phyloP scores from a whole-genome alignment of 371 early-diverging fungal genomes.

The Apophysomyces trapeziformis region DNA sequence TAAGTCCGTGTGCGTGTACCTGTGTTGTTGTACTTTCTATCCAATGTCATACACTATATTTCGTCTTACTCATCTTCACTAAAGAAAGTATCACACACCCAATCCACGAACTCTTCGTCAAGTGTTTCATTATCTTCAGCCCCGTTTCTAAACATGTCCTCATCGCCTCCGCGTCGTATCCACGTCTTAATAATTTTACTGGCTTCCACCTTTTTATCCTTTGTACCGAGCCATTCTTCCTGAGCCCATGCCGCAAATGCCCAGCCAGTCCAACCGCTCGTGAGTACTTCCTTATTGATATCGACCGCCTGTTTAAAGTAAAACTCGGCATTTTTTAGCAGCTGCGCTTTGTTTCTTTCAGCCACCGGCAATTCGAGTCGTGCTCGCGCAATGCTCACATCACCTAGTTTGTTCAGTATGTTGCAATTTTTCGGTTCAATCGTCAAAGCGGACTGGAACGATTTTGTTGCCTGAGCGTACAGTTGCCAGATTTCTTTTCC shows the following conservation, averaged over 20 bases:
- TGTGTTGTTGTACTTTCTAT: no score
- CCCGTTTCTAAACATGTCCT: conserved; percentile 33
- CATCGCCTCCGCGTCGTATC: conserved; percentile 45
- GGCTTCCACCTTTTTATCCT: conserved; percentile 36
- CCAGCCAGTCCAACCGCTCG: conserved; percentile 49
- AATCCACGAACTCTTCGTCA: conserved; percentile 44
- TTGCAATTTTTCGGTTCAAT: conserved; percentile 57
- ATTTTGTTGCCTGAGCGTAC: conserved; percentile 55
- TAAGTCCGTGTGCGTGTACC: no score
- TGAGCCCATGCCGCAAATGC: conserved; percentile 46
- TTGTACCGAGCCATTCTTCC: conserved; percentile 36
- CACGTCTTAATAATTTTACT: conserved; percentile 39
- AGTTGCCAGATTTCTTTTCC: conserved; percentile 58
- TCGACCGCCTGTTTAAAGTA: conserved; percentile 50
- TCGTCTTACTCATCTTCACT: conserved; percentile 27
- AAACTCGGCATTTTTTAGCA: conserved; percentile 59
- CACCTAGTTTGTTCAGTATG: conserved; percentile 64
- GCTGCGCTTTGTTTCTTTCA: conserved; percentile 50
- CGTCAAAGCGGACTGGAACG: conserved; percentile 54
- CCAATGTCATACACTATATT: background rate
- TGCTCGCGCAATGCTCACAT: conserved; percentile 59
- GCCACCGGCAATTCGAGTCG: conserved; percentile 51
- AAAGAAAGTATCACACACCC: conserved; percentile 38
- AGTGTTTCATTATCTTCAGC: conserved; percentile 44
- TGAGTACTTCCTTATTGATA: conserved; percentile 36